Base-by-base conservation (phyloP, 2,329 filamentous ascomycete genomes). In the Penicillium aurantiogriseum region DNA sequence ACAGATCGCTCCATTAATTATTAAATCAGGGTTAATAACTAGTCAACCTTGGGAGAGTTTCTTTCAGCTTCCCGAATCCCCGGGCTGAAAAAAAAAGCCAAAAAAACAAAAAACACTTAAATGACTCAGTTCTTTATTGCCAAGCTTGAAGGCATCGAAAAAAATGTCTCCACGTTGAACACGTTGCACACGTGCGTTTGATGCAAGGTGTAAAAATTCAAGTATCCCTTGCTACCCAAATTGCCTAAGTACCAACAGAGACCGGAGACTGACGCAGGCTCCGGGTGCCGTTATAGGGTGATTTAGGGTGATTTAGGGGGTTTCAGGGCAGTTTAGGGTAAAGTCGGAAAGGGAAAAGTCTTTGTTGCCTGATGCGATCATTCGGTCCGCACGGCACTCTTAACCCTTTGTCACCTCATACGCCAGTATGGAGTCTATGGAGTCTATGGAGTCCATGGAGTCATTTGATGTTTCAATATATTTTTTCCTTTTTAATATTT, bases 341-440 rank as follows among this genome's bases (percentile, higher is more conserved):
- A 61, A 60, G 19, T 49, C 51, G 48, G 58, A 39, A 23, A 43
- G 19, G 45, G 55, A 39, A 21, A 42, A 11, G 25, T 51, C 45
- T 25, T 23, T 49, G 47, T 65, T 60, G 61, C 61, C 63, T 66
- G 63, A 63, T 57, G 48, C 40, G 57, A 58, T 61, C 63, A 53
- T 59, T 61, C 64, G 63, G 64, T 57, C 64, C 64, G 62, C 50
- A 61, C 60, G 57, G 60, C 57, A 58, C 40, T 54, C 29, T 42
- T 31, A 4, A 47, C 19, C 6, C 15, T 36, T 9, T 38, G 35
- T 38, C 10, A 38, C 25, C 35, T 40, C 9, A 50, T 36, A 51
- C 6, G 35, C 35, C 42, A 46, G 27, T 35, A 54, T 44, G 56
- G 48, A 33, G 33, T 43, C 46, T 11, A n/a, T n/a, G n/a, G n/a